A percentile compares a stretch with the other conserved stretches of the same genome.
Evolutionary conservation across 176 grass and related monocot species (phyloP).

Genomic region (Rhynchospora breviuscula): DNA sequence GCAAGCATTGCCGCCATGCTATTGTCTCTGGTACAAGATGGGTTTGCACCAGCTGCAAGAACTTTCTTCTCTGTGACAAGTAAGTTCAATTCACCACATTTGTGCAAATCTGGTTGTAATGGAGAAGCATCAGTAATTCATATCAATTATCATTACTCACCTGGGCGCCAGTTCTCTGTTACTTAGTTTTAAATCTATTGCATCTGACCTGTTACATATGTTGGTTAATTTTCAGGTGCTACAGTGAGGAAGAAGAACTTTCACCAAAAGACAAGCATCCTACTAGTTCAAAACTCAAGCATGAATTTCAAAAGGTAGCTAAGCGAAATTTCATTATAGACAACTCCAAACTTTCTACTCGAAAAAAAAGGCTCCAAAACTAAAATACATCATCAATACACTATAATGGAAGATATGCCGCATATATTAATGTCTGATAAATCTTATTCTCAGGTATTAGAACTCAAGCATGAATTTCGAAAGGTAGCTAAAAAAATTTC

Average conservation of each 20-base stretch:
- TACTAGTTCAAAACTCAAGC: conserved; percentile 58
- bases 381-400: background rate
- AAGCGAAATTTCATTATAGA: background rate
- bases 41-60: conserved; percentile 78
- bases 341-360: too few species aligned
- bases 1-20: conserved; percentile 71
- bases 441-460: conserved; percentile 43
- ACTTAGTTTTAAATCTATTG: background rate
- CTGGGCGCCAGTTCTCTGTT: background rate
- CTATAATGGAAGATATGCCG: background rate
- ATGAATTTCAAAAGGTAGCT: conserved; percentile 57
- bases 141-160: background rate
- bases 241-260: conserved; percentile 50
- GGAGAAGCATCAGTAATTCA: background rate
- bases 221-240: conserved; percentile 53
- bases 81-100: conserved; percentile 29
- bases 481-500: conserved; percentile 35
- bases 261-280: conserved; percentile 72
- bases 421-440: background rate
- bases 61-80: conserved; percentile 77
- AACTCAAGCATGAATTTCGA: conserved; percentile 62
- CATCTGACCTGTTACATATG: background rate
- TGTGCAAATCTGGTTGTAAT: background rate
- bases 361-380: too few species aligned
- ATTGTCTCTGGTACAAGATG: conserved; percentile 63